Base-by-base conservation (phyloP, 257 asterid species). In the Penstemon newberryi region DNA sequence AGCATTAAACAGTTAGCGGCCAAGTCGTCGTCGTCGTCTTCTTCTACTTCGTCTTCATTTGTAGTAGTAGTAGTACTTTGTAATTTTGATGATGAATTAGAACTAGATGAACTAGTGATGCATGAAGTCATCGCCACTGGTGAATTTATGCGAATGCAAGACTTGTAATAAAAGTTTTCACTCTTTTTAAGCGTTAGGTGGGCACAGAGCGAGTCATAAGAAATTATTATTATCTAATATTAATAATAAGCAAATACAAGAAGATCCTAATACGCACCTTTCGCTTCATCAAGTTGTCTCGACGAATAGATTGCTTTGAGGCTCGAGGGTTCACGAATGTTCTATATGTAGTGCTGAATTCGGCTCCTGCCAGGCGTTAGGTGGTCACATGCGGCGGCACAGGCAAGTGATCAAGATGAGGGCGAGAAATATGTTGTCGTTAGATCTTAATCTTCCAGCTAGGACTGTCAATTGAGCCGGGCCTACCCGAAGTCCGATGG, bases 371-470 rank as follows among this genome's bases (percentile, higher is more conserved):
- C 97, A 91, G 79, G 97, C 97, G 10, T 60, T 89, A 39, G 97
- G 97, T 13, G 96, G 97, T 10, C 97, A 91, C 79, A 91, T 91
- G 97, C 82, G 97, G 84, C 84, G 96, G 76, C 97, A 91, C 75
- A 80, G 95, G 43, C 85, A 63, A 44, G 78, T 8, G 7, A 41
- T 41, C 5, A 90, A 83, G 82, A 47, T 8, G 12, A 86, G 72
- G 70, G 40, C 75, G 80, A 81, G 81, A 81, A 75, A 73, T 67
- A 9, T 82, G 0, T 59, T 89, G 66, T 70, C 87, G 13, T 71
- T 91, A 13, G 98, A 91, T 77, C 96, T 91, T 5, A 91, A 91
- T 63, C 95, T 89, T 9, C 98, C 53, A 1, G 53, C 96, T 2
- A n/a, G n/a, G n/a, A n/a, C n/a, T n/a, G n/a, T n/a, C n/a, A n/a